Base-by-base conservation (phyloP, 352 stramenopile genomes). In the Phytopythium helicoides region DNA sequence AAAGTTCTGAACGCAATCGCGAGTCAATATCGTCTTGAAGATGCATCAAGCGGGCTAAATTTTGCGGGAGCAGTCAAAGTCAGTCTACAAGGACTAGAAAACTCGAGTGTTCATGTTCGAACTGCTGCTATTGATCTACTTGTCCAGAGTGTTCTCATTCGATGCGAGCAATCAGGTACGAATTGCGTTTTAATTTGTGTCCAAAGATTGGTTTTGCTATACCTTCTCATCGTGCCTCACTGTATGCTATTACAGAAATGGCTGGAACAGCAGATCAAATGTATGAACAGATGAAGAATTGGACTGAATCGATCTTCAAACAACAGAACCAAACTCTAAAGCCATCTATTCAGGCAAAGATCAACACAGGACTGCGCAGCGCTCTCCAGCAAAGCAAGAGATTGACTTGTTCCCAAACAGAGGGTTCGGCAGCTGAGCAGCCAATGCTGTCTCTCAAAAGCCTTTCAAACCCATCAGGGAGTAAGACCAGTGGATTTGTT, bases 1-100 rank as follows among this genome's bases (percentile, higher is more conserved):
- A 91, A 91, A 37, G 81, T 94, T 47, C 52, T 93, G 2, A 89
- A 84, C 26, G 73, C 80, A 0, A 90, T 93, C 28, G 72, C 75
- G 1, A 90, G 76, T 34, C 80, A 93, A 53, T 93, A 93, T 46
- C 80, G 82, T 1, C 68, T 93, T 12, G 75, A 88, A n/a, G 58
- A 77, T 40, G 54, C 65, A 7, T 38, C 68, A 2, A 91, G 80
- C 39, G 76, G 73, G 0, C 50, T 91, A 16, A 68, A 54, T 36
- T 89, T 93, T 38, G 52, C 59, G 2, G 71, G 88, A n/a, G 74
- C 77, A 0, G 71, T 91, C 50, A 80, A 73, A 28, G 81, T 90
- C 42, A 90, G 80, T 46, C 76, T 81, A 42, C 39, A 63, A 14
- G 63, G 74, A 10, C 58, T 93, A 0, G 81, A 90, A 25, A 88